Conservation (phyloP, 1,284 basidiomycete genomes). For the Ganoderma lingzhi region DNA sequence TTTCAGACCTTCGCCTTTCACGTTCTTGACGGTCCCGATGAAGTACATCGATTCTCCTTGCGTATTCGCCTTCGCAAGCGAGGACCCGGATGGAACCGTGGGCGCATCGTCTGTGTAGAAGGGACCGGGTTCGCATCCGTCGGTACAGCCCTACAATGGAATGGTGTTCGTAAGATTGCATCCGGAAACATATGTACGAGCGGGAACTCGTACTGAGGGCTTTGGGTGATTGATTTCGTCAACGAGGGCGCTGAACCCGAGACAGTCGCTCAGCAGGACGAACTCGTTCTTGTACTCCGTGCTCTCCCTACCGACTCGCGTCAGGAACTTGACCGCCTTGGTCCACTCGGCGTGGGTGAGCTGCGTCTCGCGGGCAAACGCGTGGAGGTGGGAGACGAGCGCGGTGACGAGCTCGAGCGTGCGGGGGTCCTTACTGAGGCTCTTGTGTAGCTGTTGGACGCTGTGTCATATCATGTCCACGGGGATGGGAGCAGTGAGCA, state of each 20-base stretch:
- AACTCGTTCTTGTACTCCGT: slow-evolving; percentile 51
- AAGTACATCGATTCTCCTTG: slow-evolving; percentile 48
- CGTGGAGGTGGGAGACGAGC: slow-evolving; percentile 49
- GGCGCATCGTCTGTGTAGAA: slow-evolving; percentile 50
- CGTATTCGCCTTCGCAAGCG: slow-evolving; percentile 43
- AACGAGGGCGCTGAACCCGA: slow-evolving; percentile 49
- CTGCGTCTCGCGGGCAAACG: slow-evolving; percentile 49
- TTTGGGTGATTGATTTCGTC: slow-evolving; percentile 50
- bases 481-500: slow-evolving; percentile 1
- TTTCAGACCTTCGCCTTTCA: slow-evolving; percentile 44
- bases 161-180: neutral
- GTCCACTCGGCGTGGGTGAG: slow-evolving; percentile 50
- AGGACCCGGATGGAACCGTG: slow-evolving; percentile 46
- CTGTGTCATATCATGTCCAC: slow-evolving; percentile 17
- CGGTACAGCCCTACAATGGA: slow-evolving; percentile 43
- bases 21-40: slow-evolving; percentile 45
- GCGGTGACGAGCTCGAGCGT: slow-evolving; percentile 45
- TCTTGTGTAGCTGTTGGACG: slow-evolving; percentile 44
- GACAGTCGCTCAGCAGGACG: slow-evolving; percentile 50
- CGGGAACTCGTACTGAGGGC: slow-evolving; percentile 38
- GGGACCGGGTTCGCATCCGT: slow-evolving; percentile 50
- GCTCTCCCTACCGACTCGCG: slow-evolving; percentile 48
- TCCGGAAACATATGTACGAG: neutral
- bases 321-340: slow-evolving; percentile 45
- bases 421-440: slow-evolving; percentile 45